phyloP scores from a whole-genome alignment of 306 rosid species.

The Begonia peltatifolia region DNA sequence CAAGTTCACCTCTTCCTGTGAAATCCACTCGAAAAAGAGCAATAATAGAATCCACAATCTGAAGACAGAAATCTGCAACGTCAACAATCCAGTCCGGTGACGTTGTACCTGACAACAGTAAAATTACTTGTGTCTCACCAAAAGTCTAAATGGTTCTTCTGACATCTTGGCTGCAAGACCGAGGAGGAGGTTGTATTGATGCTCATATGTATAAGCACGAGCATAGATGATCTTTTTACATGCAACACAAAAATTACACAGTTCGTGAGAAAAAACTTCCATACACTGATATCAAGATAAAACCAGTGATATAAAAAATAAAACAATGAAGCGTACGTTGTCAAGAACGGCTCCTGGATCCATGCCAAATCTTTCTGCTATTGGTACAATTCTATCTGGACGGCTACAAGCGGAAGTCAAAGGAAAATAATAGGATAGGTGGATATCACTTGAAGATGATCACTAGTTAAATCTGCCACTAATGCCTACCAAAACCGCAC shows the following conservation, averaged over 20 bases:
- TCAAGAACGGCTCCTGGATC: constrained; percentile 94
- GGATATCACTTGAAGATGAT: constrained; percentile 7
- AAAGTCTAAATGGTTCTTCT: constrained; percentile 93
- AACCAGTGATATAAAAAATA: no score
- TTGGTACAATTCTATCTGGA: constrained; percentile 78
- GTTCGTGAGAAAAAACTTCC: no score
- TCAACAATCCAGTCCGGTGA: constrained; percentile 6
- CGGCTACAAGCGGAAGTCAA: constrained; percentile 38
- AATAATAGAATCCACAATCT: constrained; percentile 87
- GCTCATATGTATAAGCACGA: constrained; percentile 94
- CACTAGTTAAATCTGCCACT: not conserved
- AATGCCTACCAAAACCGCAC: constrained; percentile 4
- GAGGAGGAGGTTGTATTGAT: constrained; percentile 75
- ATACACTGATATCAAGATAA: no score
- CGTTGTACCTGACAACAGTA: constrained; percentile 4
- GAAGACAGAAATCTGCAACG: constrained; percentile 10
- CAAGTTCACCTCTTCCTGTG: constrained; percentile 94
- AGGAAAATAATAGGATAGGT: constrained; percentile 18
- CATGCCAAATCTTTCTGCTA: constrained; percentile 96
- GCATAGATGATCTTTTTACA: constrained; percentile 72
- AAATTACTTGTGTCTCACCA: constrained; percentile 33
- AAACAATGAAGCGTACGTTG: constrained; percentile 30
- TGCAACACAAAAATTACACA: not conserved
- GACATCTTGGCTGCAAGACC: constrained; percentile 96
- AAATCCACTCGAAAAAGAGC: constrained; percentile 93